A percentile compares a stretch with the other conserved stretches of the same genome.
Evolutionary conservation across 345 rosid genomes (phyloP).

Genomic region (Dimocarpus longan): DNA sequence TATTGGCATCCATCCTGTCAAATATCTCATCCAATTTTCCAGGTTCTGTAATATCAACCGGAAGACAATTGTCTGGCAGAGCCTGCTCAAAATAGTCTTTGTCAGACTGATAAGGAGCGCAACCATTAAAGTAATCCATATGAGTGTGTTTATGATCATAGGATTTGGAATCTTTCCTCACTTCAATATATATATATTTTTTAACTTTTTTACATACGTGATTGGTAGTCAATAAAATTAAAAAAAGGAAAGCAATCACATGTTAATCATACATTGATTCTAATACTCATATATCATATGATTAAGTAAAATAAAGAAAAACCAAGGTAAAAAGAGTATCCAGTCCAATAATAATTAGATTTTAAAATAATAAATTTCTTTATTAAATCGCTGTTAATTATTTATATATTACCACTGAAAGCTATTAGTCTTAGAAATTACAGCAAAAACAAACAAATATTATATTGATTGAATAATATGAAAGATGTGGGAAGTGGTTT

Average conservation of each 20-base stretch:
- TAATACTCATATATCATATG: too few relatives aligned
- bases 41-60: slow-evolving; percentile 54
- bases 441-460: background rate
- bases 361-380: background rate
- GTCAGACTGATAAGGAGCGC: background rate
- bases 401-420: too few relatives aligned
- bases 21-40: slow-evolving; percentile 71
- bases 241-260: too few relatives aligned
- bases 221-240: too few relatives aligned
- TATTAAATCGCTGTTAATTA: background rate
- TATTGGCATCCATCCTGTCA: slow-evolving; percentile 66
- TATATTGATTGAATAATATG: background rate
- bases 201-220: too few relatives aligned
- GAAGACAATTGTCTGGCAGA: slow-evolving; percentile 71
- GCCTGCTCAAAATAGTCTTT: slow-evolving; percentile 37
- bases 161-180: background rate
- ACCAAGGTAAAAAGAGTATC: too few relatives aligned
- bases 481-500: slow-evolving; percentile 4
- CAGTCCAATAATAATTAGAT: background rate
- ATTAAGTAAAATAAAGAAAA: too few relatives aligned
- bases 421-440: too few relatives aligned
- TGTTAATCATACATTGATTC: too few relatives aligned
- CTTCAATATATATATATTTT: too few relatives aligned
- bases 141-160: background rate
- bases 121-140: background rate